A percentile compares a stretch with the other conserved stretches of the same genome.
Conservation (phyloP, 441 rosid genomes). For the Bruguiera hainesii region DNA sequence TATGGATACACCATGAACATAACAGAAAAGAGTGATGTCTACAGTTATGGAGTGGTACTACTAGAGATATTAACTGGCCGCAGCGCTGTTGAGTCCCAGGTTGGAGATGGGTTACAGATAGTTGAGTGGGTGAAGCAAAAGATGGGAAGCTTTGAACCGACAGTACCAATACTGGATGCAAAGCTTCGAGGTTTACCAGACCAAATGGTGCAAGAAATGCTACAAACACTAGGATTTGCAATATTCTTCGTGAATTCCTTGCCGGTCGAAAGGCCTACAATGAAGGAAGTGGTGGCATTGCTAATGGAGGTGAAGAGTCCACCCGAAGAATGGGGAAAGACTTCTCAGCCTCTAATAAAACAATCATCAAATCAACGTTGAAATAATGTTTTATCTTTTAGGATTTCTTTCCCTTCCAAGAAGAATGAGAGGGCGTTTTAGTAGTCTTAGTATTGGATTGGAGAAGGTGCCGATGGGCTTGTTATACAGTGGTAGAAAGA, state of each 20-base stretch:
- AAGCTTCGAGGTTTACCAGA: slow-evolving; percentile 82
- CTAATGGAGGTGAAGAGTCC: slow-evolving; percentile 85
- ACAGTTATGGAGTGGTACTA: slow-evolving; percentile 85
- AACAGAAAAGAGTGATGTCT: slow-evolving; percentile 92
- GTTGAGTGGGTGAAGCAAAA: slow-evolving; percentile 94
- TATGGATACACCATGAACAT: slow-evolving; percentile 94
- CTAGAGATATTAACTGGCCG: slow-evolving; percentile 83
- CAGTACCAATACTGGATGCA: slow-evolving; percentile 54
- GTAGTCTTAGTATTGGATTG: slow-evolving; percentile 16
- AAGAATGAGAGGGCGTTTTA: slow-evolving; percentile 17
- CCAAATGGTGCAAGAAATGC: slow-evolving; percentile 94
- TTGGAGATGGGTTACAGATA: slow-evolving; percentile 76
- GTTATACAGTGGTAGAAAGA: slow-evolving; percentile 53
- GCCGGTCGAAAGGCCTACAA: slow-evolving; percentile 77
- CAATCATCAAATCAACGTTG: slow-evolving; percentile 58
- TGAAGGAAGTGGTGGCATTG: slow-evolving; percentile 94
- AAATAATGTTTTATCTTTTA: slow-evolving; percentile 2
- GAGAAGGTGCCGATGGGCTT: slow-evolving; percentile 22
- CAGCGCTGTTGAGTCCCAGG: slow-evolving; percentile 63
- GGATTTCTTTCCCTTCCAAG: slow-evolving; percentile 10
- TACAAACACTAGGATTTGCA: slow-evolving; percentile 85
- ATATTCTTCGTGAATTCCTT: slow-evolving; percentile 91
- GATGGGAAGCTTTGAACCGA: slow-evolving; percentile 96
- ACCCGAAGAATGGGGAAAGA: slow-evolving; percentile 89
- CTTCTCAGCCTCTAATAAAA: slow-evolving; percentile 84